These are phyloP conservation scores for Ceratorhiza oryzae-sativae DNA, from an alignment of 1,284 basidiomycete genomes.

Conservation along the genomic window DNA sequence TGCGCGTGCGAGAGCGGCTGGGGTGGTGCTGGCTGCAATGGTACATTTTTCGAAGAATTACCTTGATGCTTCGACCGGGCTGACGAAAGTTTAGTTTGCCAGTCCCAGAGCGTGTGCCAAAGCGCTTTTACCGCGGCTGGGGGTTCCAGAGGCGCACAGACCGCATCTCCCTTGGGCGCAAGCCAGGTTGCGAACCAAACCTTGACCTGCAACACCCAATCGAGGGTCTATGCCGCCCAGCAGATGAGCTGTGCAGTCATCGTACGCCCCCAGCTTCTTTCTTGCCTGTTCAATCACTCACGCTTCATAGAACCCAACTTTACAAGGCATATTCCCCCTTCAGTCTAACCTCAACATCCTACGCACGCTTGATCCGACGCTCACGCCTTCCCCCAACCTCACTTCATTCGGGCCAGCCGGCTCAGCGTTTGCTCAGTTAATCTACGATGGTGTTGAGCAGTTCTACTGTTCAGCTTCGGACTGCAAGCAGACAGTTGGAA, in stretches of 20 bases:
- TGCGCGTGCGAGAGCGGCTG: conserved; percentile 77
- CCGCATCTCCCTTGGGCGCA: conserved; percentile 46
- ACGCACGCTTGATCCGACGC: conserved; percentile 70
- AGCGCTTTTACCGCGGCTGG: conserved; percentile 58
- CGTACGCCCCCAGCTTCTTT: conserved; percentile 56
- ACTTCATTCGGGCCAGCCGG: conserved; percentile 67
- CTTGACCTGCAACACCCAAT: conserved; percentile 66
- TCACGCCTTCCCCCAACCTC: conserved; percentile 70
- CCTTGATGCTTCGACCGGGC: not conserved
- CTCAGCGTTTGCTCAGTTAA: conserved; percentile 73
- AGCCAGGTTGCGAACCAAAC: conserved; percentile 60
- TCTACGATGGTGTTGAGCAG: conserved; percentile 84
- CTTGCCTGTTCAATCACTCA: conserved; percentile 17
- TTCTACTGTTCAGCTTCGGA: conserved; percentile 78
- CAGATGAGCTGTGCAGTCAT: conserved; percentile 78
- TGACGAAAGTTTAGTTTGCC: conserved; percentile 58
- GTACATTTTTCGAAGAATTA: conserved; percentile 44
- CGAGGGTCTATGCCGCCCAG: conserved; percentile 68
- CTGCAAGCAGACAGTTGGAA: conserved; percentile 66
- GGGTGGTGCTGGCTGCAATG: conserved; percentile 78
- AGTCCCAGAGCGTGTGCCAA: conserved; percentile 66
- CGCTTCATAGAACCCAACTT: conserved; percentile 59
- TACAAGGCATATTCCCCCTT: conserved; percentile 75
- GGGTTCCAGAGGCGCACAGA: conserved; percentile 44
- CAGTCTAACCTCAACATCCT: conserved; percentile 75